Base-by-base conservation (phyloP, 1,139 yeast species). In the Hansenula lynferdii region DNA sequence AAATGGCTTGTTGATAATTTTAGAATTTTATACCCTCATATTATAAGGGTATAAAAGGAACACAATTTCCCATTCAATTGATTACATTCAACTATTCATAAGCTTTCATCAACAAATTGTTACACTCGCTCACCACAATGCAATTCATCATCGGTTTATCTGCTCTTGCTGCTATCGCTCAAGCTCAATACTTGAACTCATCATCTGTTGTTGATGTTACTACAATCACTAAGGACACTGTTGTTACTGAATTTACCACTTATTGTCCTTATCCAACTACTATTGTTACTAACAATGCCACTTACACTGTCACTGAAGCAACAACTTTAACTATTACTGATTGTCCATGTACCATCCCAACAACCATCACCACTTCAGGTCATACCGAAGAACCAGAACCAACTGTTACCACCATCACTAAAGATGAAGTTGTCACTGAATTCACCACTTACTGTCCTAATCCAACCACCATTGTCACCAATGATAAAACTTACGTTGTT, bases 381-480 rank as follows among this genome's bases (percentile, higher is more conserved):
- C 51, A 56, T 44, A 47, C 54, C 43, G 38, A 62, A 28, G 46
- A 4, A 9, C n/a, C 29, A 12, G 16, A 60, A 40, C 64, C 57
- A 49, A 50, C 56, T 45, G 46, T 54, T 43, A 80, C 87, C 67
- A 74, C 84, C 49, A 61, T 80, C 50, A 47, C 54, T 36, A 38
- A 50, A 9, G 24, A 31, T 23, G 70, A 76, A 51, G 73, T 75
- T 42, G 78, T 74, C 52, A 71, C 80, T 48, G 75, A 63, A 46
- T 70, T 64, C 65, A 69, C 77, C 56, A 75, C 83, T 43, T 75
- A 72, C 74, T 75, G 83, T 55, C 83, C 83, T 57, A 65, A 55
- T 40, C 59, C 82, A 42, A 78, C 85, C 47, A 65, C 68, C 42
- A 51, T 77, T 43, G 62, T 67, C 50, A 60, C 72, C 52, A 75